These are phyloP conservation scores for Eimeria falciformis DNA, from an alignment of 169 alveolate genomes.

Conservation along the genomic window DNA sequence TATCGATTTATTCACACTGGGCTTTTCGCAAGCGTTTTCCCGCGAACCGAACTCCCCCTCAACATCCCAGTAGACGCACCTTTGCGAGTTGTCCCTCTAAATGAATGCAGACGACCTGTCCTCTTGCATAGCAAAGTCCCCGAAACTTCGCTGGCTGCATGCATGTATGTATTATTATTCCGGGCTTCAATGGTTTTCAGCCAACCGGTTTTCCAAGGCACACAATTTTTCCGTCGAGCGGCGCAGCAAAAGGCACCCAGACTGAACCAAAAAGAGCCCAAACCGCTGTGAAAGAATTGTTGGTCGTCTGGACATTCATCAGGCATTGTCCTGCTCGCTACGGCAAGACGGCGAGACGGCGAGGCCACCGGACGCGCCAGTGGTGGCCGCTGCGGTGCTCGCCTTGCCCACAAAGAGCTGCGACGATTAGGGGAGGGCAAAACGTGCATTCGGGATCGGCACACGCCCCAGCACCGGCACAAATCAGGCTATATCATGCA, in stretches of 20 bases:
- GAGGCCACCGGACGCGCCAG: not conserved
- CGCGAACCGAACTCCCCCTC: too few relatives aligned
- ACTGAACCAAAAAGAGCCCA: conserved; percentile 42
- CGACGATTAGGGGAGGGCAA: conserved; percentile 40
- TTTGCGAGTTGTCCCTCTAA: too few relatives aligned
- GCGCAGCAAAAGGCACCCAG: not conserved
- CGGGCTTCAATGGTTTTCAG: not conserved
- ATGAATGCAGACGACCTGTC: too few relatives aligned
- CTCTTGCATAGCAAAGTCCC: too few relatives aligned
- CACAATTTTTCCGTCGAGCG: conserved; percentile 13
- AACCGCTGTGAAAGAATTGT: conserved; percentile 53
- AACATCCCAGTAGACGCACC: too few relatives aligned
- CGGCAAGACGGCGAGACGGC: conserved; percentile 28
- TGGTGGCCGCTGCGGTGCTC: conserved; percentile 46
- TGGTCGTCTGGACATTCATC: conserved; percentile 54
- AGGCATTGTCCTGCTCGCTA: conserved; percentile 48
- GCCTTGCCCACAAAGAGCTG: conserved; percentile 24
- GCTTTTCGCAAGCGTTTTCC: too few relatives aligned
- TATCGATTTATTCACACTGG: too few relatives aligned
- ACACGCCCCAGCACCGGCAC: too few relatives aligned
- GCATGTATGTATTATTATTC: too few relatives aligned
- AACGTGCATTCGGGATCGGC: too few relatives aligned
- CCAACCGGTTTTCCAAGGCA: conserved; percentile 63
- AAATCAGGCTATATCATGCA: too few relatives aligned
- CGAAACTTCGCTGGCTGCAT: too few relatives aligned